Evolutionary conservation across 2,329 filamentous ascomycete species (phyloP).

Genomic region (Juglanconis oblonga): DNA sequence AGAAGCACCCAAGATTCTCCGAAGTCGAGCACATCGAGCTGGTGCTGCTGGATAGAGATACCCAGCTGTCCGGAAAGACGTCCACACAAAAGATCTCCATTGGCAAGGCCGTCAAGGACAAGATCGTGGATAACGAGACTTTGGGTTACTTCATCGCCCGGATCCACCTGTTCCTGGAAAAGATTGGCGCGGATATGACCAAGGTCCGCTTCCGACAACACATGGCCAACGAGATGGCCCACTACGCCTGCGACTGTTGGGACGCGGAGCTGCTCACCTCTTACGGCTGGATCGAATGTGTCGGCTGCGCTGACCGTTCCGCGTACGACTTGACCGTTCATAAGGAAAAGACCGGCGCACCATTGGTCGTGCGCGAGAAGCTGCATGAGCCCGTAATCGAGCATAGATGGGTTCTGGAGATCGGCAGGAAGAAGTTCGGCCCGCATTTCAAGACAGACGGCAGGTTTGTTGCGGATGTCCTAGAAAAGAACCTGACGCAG

Average conservation of each 20-base stretch:
- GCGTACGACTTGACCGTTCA: conserved; percentile 94
- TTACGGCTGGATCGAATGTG: conserved; percentile 97
- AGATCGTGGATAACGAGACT: conserved; percentile 93
- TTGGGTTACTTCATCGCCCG: conserved; percentile 95
- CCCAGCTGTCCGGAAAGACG: conserved; percentile 85
- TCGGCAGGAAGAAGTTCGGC: conserved; percentile 95
- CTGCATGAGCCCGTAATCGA: conserved; percentile 74
- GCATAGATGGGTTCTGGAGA: conserved; percentile 83
- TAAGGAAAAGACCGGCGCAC: conserved; percentile 84
- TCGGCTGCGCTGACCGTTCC: conserved; percentile 92
- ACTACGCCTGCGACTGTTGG: conserved; percentile 98
- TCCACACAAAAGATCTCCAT: conserved; percentile 70
- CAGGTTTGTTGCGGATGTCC: conserved; percentile 76
- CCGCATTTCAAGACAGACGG: conserved; percentile 94
- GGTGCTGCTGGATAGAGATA: conserved; percentile 77
- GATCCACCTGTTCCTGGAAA: conserved; percentile 85
- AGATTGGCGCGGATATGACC: conserved; percentile 78
- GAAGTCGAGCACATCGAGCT: conserved; percentile 84
- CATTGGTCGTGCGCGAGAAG: conserved; percentile 80
- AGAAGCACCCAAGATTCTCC: conserved; percentile 86
- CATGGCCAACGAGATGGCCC: conserved; percentile 76
- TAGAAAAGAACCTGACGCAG: conserved; percentile 69
- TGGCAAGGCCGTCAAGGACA: conserved; percentile 78
- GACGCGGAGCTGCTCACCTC: conserved; percentile 90
- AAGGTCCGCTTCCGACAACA: conserved; percentile 98